A percentile compares a stretch with the other conserved stretches of the same genome.
Evolutionary conservation across 2,329 filamentous ascomycete genomes (phyloP).

Genomic region (Alternaria alternata): DNA sequence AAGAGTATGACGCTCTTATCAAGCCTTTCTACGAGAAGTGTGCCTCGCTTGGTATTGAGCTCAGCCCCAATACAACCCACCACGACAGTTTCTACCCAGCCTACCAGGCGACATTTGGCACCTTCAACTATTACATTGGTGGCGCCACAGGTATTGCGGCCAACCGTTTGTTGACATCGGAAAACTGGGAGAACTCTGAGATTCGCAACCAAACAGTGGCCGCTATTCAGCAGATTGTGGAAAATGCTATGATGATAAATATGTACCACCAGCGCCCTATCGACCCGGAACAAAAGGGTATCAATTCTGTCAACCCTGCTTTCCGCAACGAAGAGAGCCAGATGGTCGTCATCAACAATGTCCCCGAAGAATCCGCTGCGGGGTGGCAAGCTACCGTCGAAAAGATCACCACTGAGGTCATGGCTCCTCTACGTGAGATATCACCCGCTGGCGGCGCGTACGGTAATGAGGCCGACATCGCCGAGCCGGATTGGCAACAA

Average conservation of each 20-base stretch:
- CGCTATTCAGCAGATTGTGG: constrained; percentile 31
- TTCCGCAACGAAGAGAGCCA: constrained; percentile 38
- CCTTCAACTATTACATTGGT: constrained; percentile 39
- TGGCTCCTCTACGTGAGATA: constrained; percentile 34
- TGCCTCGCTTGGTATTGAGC: constrained; percentile 34
- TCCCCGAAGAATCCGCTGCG: constrained; percentile 30
- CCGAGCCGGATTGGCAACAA: constrained; percentile 51
- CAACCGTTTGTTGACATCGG: constrained; percentile 47
- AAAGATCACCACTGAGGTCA: constrained; percentile 30
- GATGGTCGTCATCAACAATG: constrained; percentile 32
- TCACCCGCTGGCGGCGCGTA: constrained; percentile 45
- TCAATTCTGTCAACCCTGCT: constrained; percentile 43
- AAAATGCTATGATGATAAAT: constrained; percentile 29
- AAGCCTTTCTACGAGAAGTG: constrained; percentile 36
- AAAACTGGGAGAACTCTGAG: constrained; percentile 40
- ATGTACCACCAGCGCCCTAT: constrained; percentile 40
- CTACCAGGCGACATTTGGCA: constrained; percentile 41
- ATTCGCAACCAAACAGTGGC: constrained; percentile 39
- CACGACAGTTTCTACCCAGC: constrained; percentile 41
- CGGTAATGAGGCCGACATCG: constrained; percentile 51
- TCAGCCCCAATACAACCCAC: constrained; percentile 29
- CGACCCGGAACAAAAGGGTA: constrained; percentile 24
- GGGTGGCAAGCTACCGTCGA: constrained; percentile 32
- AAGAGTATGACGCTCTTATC: constrained; percentile 32
- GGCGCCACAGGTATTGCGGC: constrained; percentile 39